phyloP scores from a whole-genome alignment of 2,329 filamentous ascomycete species.

The Colletotrichum eremochloae region DNA sequence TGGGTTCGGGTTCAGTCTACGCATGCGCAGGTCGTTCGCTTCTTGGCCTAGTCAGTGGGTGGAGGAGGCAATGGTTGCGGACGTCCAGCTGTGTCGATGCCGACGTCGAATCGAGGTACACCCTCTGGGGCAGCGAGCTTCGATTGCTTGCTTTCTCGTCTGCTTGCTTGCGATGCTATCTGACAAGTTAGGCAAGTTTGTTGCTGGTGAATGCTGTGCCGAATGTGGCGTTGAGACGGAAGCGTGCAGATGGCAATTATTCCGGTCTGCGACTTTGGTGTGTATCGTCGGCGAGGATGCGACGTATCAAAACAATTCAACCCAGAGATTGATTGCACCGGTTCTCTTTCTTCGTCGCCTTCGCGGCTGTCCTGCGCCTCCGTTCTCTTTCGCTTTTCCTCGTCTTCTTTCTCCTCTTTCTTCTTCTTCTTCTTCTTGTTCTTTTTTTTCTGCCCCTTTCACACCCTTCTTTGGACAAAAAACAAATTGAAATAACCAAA shows the following conservation, averaged over 20 bases:
- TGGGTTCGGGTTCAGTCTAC: background rate
- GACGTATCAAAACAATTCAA: conserved; percentile 2
- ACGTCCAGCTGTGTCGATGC: conserved; percentile 9
- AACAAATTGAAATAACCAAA: background rate
- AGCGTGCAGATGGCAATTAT: conserved; percentile 3
- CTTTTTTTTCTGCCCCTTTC: no score
- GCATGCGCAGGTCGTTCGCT: background rate
- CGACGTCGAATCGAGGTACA: background rate
- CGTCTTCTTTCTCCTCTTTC: background rate
- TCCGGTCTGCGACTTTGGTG: conserved; percentile 6
- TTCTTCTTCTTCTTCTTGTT: background rate
- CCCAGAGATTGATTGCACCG: conserved; percentile 9
- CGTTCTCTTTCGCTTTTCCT: background rate
- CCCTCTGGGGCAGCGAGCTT: background rate
- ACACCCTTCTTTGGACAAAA: background rate
- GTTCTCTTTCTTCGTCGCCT: conserved; percentile 5
- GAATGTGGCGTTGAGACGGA: conserved; percentile 7
- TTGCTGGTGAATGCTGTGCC: background rate
- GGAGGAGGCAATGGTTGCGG: conserved; percentile 6
- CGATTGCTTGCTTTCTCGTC: background rate
- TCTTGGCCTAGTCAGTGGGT: background rate
- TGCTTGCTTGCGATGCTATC: background rate
- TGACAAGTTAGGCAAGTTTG: background rate
- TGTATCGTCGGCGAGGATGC: conserved; percentile 12
- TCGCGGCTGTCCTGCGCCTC: background rate